A percentile compares a stretch with the other conserved stretches of the same genome.
These are phyloP conservation scores for Rhodotorula sp. DNA, from an alignment of 1,284 basidiomycete genomes.

Conservation along the genomic window DNA sequence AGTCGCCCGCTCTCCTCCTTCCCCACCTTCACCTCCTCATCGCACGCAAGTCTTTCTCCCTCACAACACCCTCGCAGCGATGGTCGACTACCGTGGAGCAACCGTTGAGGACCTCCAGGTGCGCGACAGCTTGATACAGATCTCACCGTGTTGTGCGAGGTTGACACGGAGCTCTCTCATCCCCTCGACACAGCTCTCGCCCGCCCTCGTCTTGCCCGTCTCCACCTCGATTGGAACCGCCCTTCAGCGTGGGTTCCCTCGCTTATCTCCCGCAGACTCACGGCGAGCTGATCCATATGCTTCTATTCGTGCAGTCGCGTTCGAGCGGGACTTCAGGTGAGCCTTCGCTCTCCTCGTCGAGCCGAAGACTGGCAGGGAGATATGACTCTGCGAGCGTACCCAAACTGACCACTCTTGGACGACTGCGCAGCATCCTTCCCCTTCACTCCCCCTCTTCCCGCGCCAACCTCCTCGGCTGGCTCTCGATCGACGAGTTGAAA, in stretches of 20 bases:
- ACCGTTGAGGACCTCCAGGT: slow-evolving; percentile 33
- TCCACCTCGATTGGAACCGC: slow-evolving; percentile 16
- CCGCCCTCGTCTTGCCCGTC: slow-evolving; percentile 16
- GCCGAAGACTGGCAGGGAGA: neutral
- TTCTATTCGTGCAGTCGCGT: slow-evolving; percentile 14
- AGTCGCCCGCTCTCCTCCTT: neutral
- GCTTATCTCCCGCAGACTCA: too few relatives aligned
- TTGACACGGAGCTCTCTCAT: too few relatives aligned
- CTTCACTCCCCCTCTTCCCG: slow-evolving; percentile 26
- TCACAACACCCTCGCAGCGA: neutral
- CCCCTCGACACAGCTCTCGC: slow-evolving; percentile 9
- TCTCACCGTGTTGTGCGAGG: too few relatives aligned
- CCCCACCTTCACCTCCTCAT: neutral
- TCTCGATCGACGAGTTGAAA: slow-evolving; percentile 28
- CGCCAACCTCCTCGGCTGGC: slow-evolving; percentile 27
- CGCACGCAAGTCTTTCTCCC: neutral
- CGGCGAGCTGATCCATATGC: neutral
- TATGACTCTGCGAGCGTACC: neutral
- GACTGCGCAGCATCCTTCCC: slow-evolving; percentile 25
- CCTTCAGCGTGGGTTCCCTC: slow-evolving; percentile 15
- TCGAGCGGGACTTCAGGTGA: slow-evolving; percentile 31
- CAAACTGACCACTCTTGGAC: neutral
- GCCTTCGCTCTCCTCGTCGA: neutral
- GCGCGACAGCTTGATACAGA: neutral
- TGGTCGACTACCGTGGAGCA: slow-evolving; percentile 32